Evolutionary conservation across 2,329 filamentous ascomycete species (phyloP), one percentile per base, ranked within the genome.

Genomic region (Phialocephala sp.): DNA sequence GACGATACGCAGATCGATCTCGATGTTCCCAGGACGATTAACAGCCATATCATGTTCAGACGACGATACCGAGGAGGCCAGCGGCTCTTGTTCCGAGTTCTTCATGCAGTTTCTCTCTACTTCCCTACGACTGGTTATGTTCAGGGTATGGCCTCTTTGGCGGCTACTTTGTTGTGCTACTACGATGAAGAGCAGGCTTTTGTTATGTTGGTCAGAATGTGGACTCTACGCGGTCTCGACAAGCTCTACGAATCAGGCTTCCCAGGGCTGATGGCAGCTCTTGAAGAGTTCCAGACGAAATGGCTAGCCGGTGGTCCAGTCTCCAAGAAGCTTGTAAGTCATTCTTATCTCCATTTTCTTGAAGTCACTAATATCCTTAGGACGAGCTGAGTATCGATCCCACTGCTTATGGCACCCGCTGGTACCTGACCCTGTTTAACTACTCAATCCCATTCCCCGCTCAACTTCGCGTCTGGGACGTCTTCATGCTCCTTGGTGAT

Each of bases 351-450:
- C 18, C 9, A 24, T 2, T 15, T 8, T 27, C 37, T 37, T 20
- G 4, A 32, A 8, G 8, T 11, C 24, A 60, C 67, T 71, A 66
- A 74, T 57, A 59, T 52, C 14, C 65, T 37, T 54, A 93, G 90
- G 85, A 85, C 57, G 90, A 94, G 67, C 84, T 97, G 36, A 84
- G 85, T 68, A 95, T 99, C 72, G 88, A 92, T 50, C 88, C 92
- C 20, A 97, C 93, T 1, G 90, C 94, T n/a, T 99, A 97, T 76
- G 95, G 94, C 37, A 98, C 94, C 4, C 86, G 94, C 60, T 99
- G 95, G 95, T 99, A 99, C 76, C 84, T 99, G 60, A 99, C 95
- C 1, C 83, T 99, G 9, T 99, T 99, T 84, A 98, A 98, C 79
- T 91, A 98, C 75, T 96, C 93, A 18, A 92, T 99, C 60, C 95